Evolutionary conservation across 2,329 filamentous ascomycete species (phyloP), one percentile per base, ranked within the genome.

Genomic region (Coniochaeta ligniaria): DNA sequence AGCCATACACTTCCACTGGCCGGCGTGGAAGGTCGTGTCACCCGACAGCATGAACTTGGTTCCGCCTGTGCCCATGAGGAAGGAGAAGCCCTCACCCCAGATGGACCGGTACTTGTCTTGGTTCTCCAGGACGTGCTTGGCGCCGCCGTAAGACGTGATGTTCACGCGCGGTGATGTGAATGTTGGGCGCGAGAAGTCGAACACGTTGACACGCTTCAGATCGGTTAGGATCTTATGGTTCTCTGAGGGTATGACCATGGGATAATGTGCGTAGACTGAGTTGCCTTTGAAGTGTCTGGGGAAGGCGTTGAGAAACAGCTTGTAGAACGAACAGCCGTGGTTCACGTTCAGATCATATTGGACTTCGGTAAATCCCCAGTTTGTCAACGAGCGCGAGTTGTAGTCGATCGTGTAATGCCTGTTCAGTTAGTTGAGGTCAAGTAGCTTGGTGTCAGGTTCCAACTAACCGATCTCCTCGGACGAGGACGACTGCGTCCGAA

Each of bases 281-380:
- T 95, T 87, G 22, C 80, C 75, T 70, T 84, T 85, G 80, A 93
- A 94, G 75, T 92, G 88, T 65, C 89, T 82, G 0, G 91, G 92
- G 78, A 96, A 92, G 0, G 90, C 89, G 6, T 88, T 83, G 38
- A 91, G 78, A 70, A 93, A 88, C 38, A 96, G 81, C 77, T 95
- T 96, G 79, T 93, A 92, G 74, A 94, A 90, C 14, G 92, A 85
- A 66, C 89, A 92, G 55, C 92, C 91, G 69, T 95, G 87, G 73
- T 95, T 90, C 65, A 94, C 75, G 61, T 82, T 84, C 24, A 87
- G 75, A 66, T 96, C 90, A 60, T 88, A 91, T 22, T 89, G 81
- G 3, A 84, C 88, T 70, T 92, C 88, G 60, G 85, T 84, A 76
- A 84, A 94, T 22, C 91, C 91, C 91, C 91, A 96, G 74, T 91